phyloP scores from a whole-genome alignment of 2,329 filamentous ascomycete species.

The Trichocomaceae sp. region DNA sequence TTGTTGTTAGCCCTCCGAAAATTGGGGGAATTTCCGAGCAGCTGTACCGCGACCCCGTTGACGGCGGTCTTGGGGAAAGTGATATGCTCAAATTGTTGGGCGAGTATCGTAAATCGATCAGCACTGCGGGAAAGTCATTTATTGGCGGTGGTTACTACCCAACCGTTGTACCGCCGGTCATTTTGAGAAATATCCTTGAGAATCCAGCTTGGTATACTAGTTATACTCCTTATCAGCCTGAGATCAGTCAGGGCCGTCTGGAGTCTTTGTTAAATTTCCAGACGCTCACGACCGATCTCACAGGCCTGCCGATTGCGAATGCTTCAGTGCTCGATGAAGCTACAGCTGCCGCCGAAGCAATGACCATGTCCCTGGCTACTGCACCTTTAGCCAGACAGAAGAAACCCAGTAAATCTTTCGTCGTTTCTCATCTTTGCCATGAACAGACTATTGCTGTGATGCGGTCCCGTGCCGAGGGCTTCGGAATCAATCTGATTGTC shows the following conservation, averaged over 20 bases:
- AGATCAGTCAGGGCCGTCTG: slow-evolving; percentile 90
- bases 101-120: slow-evolving; percentile 50
- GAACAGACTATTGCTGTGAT: slow-evolving; percentile 81
- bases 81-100: slow-evolving; percentile 37
- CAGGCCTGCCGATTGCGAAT: slow-evolving; percentile 79
- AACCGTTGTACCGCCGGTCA: slow-evolving; percentile 79
- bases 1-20: slow-evolving; percentile 51
- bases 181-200: slow-evolving; percentile 87
- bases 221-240: slow-evolving; percentile 94
- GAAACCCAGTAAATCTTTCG: slow-evolving; percentile 68
- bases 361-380: slow-evolving; percentile 82
- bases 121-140: slow-evolving; percentile 56
- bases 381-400: slow-evolving; percentile 66
- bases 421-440: slow-evolving; percentile 77
- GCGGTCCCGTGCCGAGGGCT: slow-evolving; percentile 79
- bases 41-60: slow-evolving; percentile 32
- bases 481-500: slow-evolving; percentile 71
- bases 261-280: slow-evolving; percentile 95
- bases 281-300: slow-evolving; percentile 83
- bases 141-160: slow-evolving; percentile 86
- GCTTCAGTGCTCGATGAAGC: slow-evolving; percentile 86
- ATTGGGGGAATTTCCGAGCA: slow-evolving; percentile 25
- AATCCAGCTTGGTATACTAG: slow-evolving; percentile 96
- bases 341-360: slow-evolving; percentile 88
- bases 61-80: slow-evolving; percentile 42